Evolutionary conservation across 306 rosid species (phyloP).

Genomic region (Crotalaria pallida): DNA sequence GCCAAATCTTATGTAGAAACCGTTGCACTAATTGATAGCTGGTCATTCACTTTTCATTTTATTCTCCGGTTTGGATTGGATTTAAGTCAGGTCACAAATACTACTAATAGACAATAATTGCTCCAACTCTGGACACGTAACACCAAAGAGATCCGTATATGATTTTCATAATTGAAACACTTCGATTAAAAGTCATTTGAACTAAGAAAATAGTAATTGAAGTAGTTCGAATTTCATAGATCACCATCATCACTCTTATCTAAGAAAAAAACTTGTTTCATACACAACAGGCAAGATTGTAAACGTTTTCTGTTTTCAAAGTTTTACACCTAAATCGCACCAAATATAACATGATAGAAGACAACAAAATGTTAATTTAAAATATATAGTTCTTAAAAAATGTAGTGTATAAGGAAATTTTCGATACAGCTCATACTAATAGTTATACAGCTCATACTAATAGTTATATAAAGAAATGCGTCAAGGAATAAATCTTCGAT

Average conservation of each 20-base stretch:
- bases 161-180: neutral
- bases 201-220: neutral
- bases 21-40: constrained; percentile 14
- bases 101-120: neutral
- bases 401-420: neutral
- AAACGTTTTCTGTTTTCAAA: neutral
- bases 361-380: neutral
- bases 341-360: neutral
- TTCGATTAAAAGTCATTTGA: neutral
- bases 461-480: no score
- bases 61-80: constrained; percentile 4
- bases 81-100: neutral
- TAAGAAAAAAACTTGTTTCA: no score
- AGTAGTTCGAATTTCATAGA: neutral
- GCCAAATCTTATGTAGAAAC: neutral
- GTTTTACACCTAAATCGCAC: neutral
- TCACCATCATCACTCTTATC: neutral
- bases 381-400: neutral
- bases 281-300: neutral
- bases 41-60: constrained; percentile 5
- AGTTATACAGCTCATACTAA: no score
- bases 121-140: neutral
- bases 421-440: no score
- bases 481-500: no score
- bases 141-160: neutral